phyloP scores from a whole-genome alignment of 805 yeast species.

The Suhomyces sp. region DNA sequence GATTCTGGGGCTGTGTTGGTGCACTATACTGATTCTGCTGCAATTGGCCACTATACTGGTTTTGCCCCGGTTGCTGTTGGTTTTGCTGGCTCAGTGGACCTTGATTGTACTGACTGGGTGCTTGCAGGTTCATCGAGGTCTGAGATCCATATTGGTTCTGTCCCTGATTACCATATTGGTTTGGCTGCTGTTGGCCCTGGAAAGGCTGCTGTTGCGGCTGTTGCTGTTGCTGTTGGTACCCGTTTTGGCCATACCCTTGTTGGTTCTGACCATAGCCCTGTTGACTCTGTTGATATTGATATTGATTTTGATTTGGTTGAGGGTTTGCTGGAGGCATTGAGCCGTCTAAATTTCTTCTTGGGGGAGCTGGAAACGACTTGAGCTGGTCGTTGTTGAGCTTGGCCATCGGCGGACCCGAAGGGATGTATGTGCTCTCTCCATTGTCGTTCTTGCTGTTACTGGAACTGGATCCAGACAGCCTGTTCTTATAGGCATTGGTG shows the following conservation, averaged over 20 bases:
- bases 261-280: neutral
- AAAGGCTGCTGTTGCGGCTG: conserved; percentile 2
- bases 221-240: conserved; percentile 2
- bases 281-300: conserved; percentile 2
- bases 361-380: conserved; percentile 44
- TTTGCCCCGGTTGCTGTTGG: no score
- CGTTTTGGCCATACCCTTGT: neutral
- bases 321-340: conserved; percentile 1
- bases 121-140: no score
- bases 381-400: conserved; percentile 25
- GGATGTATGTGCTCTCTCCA: neutral
- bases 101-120: no score
- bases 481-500: conserved; percentile 47
- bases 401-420: conserved; percentile 13
- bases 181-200: no score
- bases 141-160: no score
- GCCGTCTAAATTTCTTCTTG: conserved; percentile 17
- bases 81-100: no score
- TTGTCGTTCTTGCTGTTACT: neutral
- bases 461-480: conserved; percentile 13
- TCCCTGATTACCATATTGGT: no score
- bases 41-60: no score
- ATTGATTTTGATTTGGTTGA: conserved; percentile 8
- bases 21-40: no score
- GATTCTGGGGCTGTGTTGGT: conserved; percentile 1